Percentiles rank a stretch among this genome's conserved stretches.
Evolutionary conservation across 2,329 filamentous ascomycete species (phyloP).

Genomic region (Macrophomina tecta): DNA sequence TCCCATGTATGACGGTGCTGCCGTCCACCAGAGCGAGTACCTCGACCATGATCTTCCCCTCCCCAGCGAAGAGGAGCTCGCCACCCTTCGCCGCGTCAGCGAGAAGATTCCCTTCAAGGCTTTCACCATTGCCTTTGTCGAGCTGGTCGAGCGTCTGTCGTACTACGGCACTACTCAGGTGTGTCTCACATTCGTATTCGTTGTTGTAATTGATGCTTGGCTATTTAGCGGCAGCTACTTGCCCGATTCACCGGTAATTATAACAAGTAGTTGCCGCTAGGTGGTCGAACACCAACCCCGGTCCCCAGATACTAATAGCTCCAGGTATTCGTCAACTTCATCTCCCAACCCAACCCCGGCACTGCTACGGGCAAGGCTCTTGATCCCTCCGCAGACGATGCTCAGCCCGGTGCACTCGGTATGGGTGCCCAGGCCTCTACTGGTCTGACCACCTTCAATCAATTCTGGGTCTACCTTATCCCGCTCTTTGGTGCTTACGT

Average conservation of each 20-base stretch:
- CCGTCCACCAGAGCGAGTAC: conserved; percentile 43
- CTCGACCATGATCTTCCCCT: conserved; percentile 33
- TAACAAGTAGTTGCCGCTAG: no score
- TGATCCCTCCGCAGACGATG: conserved; percentile 37
- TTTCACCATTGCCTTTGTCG: conserved; percentile 47
- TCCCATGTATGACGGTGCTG: conserved; percentile 47
- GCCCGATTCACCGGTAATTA: no score
- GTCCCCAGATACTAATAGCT: not conserved
- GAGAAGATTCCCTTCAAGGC: conserved; percentile 44
- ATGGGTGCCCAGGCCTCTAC: conserved; percentile 61
- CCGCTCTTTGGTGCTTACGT: conserved; percentile 63
- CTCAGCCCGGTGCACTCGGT: conserved; percentile 59
- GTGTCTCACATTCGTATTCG: no score
- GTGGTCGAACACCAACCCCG: no score
- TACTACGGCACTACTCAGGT: conserved; percentile 44
- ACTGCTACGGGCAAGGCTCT: conserved; percentile 41
- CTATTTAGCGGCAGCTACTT: no score
- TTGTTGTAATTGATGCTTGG: no score
- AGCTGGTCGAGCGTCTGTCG: conserved; percentile 47
- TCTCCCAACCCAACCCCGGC: conserved; percentile 38
- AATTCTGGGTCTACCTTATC: conserved; percentile 64
- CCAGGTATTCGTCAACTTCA: conserved; percentile 48
- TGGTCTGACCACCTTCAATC: conserved; percentile 59
- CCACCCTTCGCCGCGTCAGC: conserved; percentile 43
- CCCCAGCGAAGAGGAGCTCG: conserved; percentile 44